A percentile compares a stretch with the other conserved stretches of the same genome.
These are phyloP conservation scores for Backusella tarrabulga DNA, from an alignment of 192 early-diverging fungal genomes.

Conservation along the genomic window DNA sequence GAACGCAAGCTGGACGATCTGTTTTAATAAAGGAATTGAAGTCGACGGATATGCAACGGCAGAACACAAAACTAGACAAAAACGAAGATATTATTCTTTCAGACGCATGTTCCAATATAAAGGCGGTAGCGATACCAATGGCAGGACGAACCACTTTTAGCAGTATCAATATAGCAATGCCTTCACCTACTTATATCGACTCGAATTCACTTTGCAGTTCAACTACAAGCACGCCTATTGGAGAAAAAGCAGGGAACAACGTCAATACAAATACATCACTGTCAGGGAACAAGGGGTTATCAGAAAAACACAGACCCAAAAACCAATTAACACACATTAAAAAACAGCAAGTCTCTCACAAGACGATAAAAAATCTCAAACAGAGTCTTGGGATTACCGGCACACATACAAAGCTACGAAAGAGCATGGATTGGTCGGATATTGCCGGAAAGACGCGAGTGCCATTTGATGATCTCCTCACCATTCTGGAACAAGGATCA, in stretches of 20 bases:
- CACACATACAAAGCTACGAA: conserved; percentile 18
- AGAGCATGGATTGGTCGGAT: conserved; percentile 33
- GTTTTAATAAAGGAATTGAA: neutral
- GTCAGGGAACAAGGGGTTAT: no score
- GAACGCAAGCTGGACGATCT: neutral
- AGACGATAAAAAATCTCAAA: neutral
- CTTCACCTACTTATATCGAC: neutral
- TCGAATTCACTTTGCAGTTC: neutral
- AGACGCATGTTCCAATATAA: neutral
- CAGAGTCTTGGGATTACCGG: conserved; percentile 29
- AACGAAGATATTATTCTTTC: conserved; percentile 1
- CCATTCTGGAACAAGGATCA: conserved; percentile 60
- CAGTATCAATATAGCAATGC: neutral
- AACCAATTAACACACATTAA: neutral
- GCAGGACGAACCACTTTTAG: neutral
- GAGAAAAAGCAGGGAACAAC: neutral
- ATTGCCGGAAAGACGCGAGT: conserved; percentile 30
- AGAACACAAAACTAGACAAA: neutral
- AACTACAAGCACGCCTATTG: neutral
- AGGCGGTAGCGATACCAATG: neutral
- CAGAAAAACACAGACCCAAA: neutral
- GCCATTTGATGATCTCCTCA: conserved; percentile 57
- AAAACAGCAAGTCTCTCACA: neutral
- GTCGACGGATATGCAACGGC: neutral
- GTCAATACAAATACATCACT: neutral